phyloP scores from a whole-genome alignment of 2,329 filamentous ascomycete species.

The Phyllosticta citrichinensis region DNA sequence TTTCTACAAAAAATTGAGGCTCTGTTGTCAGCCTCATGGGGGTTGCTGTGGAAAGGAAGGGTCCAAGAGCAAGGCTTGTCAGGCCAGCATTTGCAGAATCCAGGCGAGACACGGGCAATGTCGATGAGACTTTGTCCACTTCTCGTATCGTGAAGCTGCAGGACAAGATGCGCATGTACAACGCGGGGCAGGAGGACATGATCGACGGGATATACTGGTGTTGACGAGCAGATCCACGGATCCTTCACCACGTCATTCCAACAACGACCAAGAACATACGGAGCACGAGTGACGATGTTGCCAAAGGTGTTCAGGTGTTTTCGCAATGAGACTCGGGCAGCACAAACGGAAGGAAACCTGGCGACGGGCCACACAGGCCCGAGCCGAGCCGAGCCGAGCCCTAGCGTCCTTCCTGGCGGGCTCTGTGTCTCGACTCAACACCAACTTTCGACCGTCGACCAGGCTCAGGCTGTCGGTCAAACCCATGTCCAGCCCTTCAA shows the following conservation, averaged over 20 bases:
- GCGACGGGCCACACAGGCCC: too few species aligned
- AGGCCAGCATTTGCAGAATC: not conserved
- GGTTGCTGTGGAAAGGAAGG: not conserved
- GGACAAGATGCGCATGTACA: not conserved
- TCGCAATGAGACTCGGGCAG: not conserved
- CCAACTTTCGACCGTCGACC: not conserved
- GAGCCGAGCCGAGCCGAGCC: not conserved
- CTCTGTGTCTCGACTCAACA: not conserved
- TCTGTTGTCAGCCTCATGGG: not conserved
- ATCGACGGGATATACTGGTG: not conserved
- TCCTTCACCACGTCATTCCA: not conserved
- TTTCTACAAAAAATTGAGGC: not conserved
- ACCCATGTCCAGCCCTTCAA: too few species aligned
- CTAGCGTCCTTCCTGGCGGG: not conserved
- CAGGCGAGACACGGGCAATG: not conserved
- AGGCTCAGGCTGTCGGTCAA: not conserved
- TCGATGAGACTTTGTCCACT: not conserved
- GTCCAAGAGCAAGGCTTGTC: not conserved
- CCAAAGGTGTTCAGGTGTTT: not conserved
- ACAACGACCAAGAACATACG: not conserved
- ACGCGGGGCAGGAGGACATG: not conserved
- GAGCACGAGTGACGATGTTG: too few species aligned
- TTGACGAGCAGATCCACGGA: not conserved
- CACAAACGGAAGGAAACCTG: not conserved
- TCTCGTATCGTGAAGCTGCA: not conserved